Conservation (phyloP, 1,284 basidiomycete species). For the Ustilago loliicola region DNA sequence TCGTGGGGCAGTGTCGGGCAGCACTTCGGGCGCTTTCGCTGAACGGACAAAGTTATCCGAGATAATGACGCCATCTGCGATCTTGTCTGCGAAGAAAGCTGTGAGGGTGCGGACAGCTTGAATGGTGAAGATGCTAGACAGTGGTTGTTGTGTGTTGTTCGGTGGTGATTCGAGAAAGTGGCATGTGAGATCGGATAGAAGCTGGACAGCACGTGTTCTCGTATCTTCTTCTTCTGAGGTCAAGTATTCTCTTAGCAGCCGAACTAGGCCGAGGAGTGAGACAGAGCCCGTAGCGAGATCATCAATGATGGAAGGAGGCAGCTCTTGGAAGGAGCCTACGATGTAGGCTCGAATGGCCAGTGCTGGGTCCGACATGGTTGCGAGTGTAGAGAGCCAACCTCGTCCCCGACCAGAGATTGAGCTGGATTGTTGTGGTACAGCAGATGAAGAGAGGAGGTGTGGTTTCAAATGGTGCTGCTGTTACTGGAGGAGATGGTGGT, state of each 20-base stretch:
- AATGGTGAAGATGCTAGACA: conserved; percentile 79
- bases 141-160: conserved; percentile 71
- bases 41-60: conserved; percentile 53
- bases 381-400: not conserved
- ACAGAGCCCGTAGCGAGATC: conserved; percentile 35
- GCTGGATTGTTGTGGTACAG: too few relatives aligned
- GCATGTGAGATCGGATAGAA: conserved; percentile 48
- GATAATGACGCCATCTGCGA: conserved; percentile 80
- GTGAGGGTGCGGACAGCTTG: conserved; percentile 82
- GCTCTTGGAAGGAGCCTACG: conserved; percentile 47
- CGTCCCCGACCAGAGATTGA: too few relatives aligned
- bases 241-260: conserved; percentile 85
- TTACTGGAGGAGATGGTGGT: not conserved
- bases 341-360: conserved; percentile 56
- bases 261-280: conserved; percentile 82
- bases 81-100: conserved; percentile 85
- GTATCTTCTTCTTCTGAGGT: conserved; percentile 85
- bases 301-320: conserved; percentile 55
- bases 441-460: too few relatives aligned
- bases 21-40: conserved; percentile 50
- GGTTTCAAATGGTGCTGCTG: too few relatives aligned
- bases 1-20: conserved; percentile 58
- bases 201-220: conserved; percentile 80
- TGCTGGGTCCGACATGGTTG: conserved; percentile 44
- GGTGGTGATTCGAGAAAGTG: conserved; percentile 40